Base-by-base conservation (phyloP, 1,284 basidiomycete species). In the Tylopilus sp. region DNA sequence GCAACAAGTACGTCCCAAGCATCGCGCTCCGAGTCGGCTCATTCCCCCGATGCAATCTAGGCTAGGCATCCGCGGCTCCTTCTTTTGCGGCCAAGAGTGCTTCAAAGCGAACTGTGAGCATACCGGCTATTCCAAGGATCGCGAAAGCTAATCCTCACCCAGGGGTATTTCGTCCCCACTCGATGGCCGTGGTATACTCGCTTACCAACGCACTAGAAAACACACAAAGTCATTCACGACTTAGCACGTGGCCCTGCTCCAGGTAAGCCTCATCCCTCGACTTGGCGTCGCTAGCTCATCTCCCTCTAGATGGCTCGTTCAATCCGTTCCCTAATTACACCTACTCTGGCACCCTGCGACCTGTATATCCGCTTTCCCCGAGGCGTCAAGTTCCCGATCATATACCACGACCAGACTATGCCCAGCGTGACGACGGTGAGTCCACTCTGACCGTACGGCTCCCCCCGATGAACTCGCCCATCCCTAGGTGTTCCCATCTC, bases 1-100 rank as follows among this genome's bases (percentile, higher is more conserved):
- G 89, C 69, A 80, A 76, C 69, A 90, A 90, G 89, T 89, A 55
- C 57, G 77, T 71, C 31, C 43, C 42, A 12, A 28, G 23, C 40
- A 38, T 38, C 40, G 21, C 48, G 45, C 47, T 45, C 41, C 33
- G n/a, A n/a, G n/a, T n/a, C n/a, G n/a, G 19, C 47, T 34, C 18
- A 44, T 47, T 29, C 46, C 38, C 23, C 53, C 31, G 13, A 52
- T 44, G 7, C 30, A 16, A 55, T 46, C 33, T 54, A 91, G 88
- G 67, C 74, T 91, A 34, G 87, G 86, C 43, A 86, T 92, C 59
- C 76, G 77, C 50, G 88, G 88, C 13, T 91, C 88, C 26, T 88
- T 86, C 65, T 92, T 90, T 68, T 92, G 89, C 55, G 80, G 81
- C 13, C 89, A 92, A 63, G 85, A 87, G 50, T 92, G 89, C 71